phyloP scores from a whole-genome alignment of 2,329 filamentous ascomycete genomes.

The Ambrosiella xylebori region DNA sequence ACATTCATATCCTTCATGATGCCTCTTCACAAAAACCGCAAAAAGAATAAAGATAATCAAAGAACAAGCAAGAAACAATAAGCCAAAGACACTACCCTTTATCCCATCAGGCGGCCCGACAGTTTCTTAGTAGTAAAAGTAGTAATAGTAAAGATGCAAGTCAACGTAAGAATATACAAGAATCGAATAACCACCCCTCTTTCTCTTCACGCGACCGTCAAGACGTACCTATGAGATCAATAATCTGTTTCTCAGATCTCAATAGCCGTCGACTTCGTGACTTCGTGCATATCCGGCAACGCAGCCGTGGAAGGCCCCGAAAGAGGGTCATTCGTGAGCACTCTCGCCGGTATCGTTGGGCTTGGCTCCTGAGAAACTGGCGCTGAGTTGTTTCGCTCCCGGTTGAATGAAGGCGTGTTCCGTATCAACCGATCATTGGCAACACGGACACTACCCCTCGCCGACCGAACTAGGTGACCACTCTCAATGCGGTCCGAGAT shows the following conservation, averaged over 20 bases:
- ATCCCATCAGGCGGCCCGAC: not conserved
- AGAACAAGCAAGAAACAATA: slow-evolving; percentile 2
- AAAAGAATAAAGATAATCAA: not conserved
- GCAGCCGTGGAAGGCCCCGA: not conserved
- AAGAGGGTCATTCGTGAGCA: not conserved
- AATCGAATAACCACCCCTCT: not conserved
- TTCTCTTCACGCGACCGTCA: not conserved
- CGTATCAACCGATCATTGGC: slow-evolving; percentile 10
- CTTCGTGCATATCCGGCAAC: slow-evolving; percentile 4
- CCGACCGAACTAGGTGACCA: slow-evolving; percentile 51
- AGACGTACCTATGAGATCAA: not conserved
- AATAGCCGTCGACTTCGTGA: slow-evolving; percentile 4
- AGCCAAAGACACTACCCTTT: not conserved
- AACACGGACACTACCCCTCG: slow-evolving; percentile 45
- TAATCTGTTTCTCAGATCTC: not conserved
- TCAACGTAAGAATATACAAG: slow-evolving; percentile 2
- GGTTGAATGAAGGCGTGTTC: slow-evolving; percentile 1
- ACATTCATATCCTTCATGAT: too few relatives aligned
- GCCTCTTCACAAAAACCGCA: not conserved
- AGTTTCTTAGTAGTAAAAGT: not conserved
- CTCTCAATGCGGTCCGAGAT: slow-evolving; percentile 73
- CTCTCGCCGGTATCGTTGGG: slow-evolving; percentile 1
- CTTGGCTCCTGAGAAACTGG: slow-evolving; percentile 8
- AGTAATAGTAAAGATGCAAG: not conserved
- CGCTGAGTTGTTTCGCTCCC: slow-evolving; percentile 6